Base-by-base conservation (phyloP, 1,139 yeast genomes). In the Eremothecium gossypii region DNA sequence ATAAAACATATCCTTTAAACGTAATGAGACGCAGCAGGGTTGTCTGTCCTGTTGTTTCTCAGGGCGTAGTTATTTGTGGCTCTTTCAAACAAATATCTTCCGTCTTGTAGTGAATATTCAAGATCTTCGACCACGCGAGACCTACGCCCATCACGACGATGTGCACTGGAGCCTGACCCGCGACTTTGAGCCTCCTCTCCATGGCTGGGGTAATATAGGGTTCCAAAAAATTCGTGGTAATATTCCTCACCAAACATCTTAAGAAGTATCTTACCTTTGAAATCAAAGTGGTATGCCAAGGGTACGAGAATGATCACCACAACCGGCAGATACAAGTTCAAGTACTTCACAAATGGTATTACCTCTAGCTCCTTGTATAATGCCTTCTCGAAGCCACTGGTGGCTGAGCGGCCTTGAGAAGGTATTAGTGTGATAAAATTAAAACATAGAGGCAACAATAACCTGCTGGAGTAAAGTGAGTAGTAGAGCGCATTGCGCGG, bases 61-160 rank as follows among this genome's bases (percentile, higher is more conserved):
- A 51, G 35, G 33, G 37, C 44, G 39, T 46, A 48, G 41, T 51
- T 55, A 10, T 50, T 49, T 2, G 62, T 54, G 6, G 61, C 61
- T 45, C 61, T 51, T 40, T 59, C 61, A 39, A 55, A 59, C 12
- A 59, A 38, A 41, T 54, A 56, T 41, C 57, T 51, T 13, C 64
- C 64, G 45, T 59, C 64, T 45, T 58, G 62, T 41, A 59, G 43
- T 12, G 61, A 58, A 44, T 57, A 59, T 35, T 57, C 57, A 34
- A 57, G 56, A 42, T 58, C 63, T 33, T 59, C 60, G 42, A 51
- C 54, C 39, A 57, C 45, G 9, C 53, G 46, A 8, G 51, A 46
- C 6, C 53, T 43, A 17, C 37, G 40, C 4, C 45, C 26, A 8
- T 42, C 13, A 6, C 33, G 36, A 7, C 43, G 34, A 7, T 39